Conservation (phyloP, 176 grass and related monocot species). For the Juncus inflexus region DNA sequence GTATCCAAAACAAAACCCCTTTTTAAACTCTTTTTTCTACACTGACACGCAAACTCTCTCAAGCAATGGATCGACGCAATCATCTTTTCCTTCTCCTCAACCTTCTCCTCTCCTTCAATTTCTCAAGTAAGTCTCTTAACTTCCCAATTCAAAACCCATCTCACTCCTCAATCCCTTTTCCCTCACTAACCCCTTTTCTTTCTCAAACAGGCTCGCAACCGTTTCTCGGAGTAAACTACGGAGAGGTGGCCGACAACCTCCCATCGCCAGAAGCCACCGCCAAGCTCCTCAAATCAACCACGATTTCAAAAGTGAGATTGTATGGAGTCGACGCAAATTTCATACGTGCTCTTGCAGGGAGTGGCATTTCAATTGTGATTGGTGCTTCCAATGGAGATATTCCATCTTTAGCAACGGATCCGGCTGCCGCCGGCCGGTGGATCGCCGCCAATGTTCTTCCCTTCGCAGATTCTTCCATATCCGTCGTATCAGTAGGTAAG, state of each 20-base stretch:
- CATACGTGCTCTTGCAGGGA: conserved; percentile 68
- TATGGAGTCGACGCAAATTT: conserved; percentile 70
- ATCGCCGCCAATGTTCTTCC: conserved; percentile 75
- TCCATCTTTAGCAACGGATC: conserved; percentile 66
- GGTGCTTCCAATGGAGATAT: conserved; percentile 95
- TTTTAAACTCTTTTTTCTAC: no score
- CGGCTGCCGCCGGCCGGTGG: conserved; percentile 59
- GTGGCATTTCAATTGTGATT: conserved; percentile 51
- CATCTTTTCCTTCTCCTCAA: conserved; percentile 16
- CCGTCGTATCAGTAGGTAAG: conserved; percentile 22
- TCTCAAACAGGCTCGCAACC: conserved; percentile 38
- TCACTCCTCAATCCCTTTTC: not conserved
- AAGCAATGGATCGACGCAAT: conserved; percentile 19
- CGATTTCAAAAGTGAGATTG: conserved; percentile 68
- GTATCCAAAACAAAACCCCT: no score
- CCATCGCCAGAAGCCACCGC: conserved; percentile 59
- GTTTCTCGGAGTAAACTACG: conserved; percentile 91
- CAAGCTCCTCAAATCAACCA: conserved; percentile 60
- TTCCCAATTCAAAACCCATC: conserved; percentile 2
- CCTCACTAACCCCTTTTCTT: not conserved
- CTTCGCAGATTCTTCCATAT: conserved; percentile 32
- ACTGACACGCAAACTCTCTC: no score
- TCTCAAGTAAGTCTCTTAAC: conserved; percentile 39
- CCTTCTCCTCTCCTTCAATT: conserved; percentile 32
- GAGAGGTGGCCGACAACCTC: conserved; percentile 93